Conservation (phyloP, 2,329 filamentous ascomycete species). For the Fusarium torulosum region DNA sequence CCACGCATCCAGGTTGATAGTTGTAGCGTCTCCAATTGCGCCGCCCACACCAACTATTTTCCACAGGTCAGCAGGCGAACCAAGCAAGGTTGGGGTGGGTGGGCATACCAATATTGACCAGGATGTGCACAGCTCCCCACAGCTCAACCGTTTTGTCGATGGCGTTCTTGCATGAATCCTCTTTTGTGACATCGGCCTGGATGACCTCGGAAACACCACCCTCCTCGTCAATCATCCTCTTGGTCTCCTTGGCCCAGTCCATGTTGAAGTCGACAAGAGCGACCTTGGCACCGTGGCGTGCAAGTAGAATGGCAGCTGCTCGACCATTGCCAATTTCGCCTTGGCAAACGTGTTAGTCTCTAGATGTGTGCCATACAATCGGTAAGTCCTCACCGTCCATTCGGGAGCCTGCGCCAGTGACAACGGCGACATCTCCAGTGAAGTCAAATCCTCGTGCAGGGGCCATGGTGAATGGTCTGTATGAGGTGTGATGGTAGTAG, state of each 20-base stretch:
- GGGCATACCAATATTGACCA: constrained; percentile 6
- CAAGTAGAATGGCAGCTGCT: constrained; percentile 11
- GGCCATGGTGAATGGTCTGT: background rate
- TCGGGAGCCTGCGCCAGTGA: constrained; percentile 11
- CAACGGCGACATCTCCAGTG: constrained; percentile 3
- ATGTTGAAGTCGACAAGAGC: constrained; percentile 9
- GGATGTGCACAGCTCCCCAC: constrained; percentile 14
- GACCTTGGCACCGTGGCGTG: constrained; percentile 10
- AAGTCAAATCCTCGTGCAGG: constrained; percentile 10
- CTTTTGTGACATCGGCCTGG: constrained; percentile 8
- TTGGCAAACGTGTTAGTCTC: background rate
- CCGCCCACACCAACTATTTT: constrained; percentile 5
- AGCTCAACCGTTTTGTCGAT: constrained; percentile 5
- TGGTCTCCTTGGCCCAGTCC: constrained; percentile 11
- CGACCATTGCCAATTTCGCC: constrained; percentile 16
- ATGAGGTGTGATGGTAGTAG: background rate
- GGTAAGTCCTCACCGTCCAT: background rate
- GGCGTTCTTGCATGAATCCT: constrained; percentile 15
- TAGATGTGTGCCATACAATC: too few relatives aligned
- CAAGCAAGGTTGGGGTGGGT: background rate
- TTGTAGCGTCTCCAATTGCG: constrained; percentile 9
- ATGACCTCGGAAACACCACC: constrained; percentile 13
- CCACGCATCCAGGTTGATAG: constrained; percentile 15
- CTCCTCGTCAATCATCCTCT: constrained; percentile 16
- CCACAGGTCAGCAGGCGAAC: background rate